phyloP scores from a whole-genome alignment of 306 rosid genomes.

The Cucurbita ficifolia region DNA sequence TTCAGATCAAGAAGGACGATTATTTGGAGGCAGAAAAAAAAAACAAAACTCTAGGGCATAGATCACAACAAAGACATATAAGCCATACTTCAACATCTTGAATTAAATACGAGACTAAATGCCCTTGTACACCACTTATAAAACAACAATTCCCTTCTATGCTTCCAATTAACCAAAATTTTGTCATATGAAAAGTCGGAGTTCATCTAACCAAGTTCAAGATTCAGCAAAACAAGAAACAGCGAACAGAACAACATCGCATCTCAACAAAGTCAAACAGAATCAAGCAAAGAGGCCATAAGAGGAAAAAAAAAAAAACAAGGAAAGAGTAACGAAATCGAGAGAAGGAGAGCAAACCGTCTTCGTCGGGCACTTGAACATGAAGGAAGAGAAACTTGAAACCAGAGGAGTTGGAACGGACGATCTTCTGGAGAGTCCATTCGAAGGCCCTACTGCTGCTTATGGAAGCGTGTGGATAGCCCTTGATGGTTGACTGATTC shows the following conservation, averaged over 20 bases:
- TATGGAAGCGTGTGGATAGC: slow-evolving; percentile 75
- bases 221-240: not conserved
- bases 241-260: not conserved
- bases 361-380: slow-evolving; percentile 87
- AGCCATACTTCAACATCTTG: not conserved
- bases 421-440: slow-evolving; percentile 74
- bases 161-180: not conserved
- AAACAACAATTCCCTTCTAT: not conserved
- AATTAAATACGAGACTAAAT: not conserved
- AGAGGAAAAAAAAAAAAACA: not conserved
- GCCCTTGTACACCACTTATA: not conserved
- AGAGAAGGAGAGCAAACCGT: slow-evolving; percentile 34
- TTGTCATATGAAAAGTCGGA: not conserved
- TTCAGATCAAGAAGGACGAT: not conserved
- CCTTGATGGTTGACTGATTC: slow-evolving; percentile 79
- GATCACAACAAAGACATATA: not conserved
- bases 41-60: not conserved
- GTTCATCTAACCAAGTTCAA: not conserved
- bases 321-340: not conserved
- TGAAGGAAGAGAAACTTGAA: slow-evolving; percentile 73
- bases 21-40: not conserved
- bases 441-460: slow-evolving; percentile 85
- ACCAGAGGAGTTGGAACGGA: slow-evolving; percentile 43
- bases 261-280: not conserved
- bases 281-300: not conserved